A percentile compares a stretch with the other conserved stretches of the same genome.
Conservation (phyloP, 2,329 filamentous ascomycete genomes). For the Bertia moriformis region DNA sequence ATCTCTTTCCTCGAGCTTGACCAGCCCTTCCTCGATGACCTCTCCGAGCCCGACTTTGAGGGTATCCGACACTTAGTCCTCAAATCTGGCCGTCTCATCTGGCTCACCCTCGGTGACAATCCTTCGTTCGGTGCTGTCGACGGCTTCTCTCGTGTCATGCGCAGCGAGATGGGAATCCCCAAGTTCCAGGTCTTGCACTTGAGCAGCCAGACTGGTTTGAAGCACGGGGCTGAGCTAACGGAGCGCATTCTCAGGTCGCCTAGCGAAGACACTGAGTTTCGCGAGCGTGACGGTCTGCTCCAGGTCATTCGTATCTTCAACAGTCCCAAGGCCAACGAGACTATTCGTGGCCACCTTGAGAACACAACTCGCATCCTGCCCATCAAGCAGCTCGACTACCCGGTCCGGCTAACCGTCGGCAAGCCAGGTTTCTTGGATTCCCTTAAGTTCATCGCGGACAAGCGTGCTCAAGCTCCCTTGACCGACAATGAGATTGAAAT, state of each 20-base stretch:
- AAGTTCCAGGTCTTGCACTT: no score
- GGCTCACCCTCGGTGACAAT: conserved; percentile 8
- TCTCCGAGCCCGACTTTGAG: conserved; percentile 5
- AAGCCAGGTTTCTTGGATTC: no score
- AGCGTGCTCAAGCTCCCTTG: no score
- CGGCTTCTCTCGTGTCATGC: no score
- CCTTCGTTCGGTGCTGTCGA: conserved; percentile 6
- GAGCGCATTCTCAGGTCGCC: conserved; percentile 2
- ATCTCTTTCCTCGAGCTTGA: conserved; percentile 10
- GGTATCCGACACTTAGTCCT: conserved; percentile 5
- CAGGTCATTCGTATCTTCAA: conserved; percentile 11
- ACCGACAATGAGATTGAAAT: conserved; percentile 12
- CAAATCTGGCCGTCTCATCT: not conserved
- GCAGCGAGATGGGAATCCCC: no score
- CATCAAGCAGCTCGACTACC: no score
- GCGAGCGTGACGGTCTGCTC: conserved; percentile 7
- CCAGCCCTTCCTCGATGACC: conserved; percentile 10
- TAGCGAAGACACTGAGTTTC: conserved; percentile 13
- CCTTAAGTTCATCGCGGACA: no score
- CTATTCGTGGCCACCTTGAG: no score
- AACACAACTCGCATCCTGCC: no score
- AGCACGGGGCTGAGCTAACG: conserved; percentile 1
- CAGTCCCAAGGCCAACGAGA: no score
- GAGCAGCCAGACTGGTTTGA: conserved; percentile 6
- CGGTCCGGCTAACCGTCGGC: no score